phyloP scores from a whole-genome alignment of 306 rosid genomes.

The Pyrus betulifolia region DNA sequence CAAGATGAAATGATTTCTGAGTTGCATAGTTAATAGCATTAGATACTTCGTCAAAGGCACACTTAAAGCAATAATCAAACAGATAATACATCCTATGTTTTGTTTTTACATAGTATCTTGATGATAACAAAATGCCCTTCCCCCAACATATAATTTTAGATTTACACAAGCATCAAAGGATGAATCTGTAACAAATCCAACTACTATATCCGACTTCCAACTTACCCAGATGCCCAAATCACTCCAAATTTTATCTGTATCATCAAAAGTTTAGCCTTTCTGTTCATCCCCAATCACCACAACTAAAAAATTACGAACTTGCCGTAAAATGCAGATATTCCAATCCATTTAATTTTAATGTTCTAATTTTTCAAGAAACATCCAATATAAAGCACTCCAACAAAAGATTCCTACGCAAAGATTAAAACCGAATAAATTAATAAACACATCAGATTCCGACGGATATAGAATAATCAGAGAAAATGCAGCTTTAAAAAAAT shows the following conservation, averaged over 20 bases:
- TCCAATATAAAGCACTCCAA: not conserved
- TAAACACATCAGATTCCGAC: not conserved
- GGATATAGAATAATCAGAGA: not conserved
- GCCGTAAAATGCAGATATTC: not conserved
- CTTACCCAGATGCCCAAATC: constrained; percentile 3
- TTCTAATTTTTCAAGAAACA: not conserved
- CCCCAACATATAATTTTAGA: not conserved
- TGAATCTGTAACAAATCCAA: not conserved
- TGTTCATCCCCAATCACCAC: not conserved
- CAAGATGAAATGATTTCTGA: not conserved
- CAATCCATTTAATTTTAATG: not conserved
- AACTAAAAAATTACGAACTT: not conserved
- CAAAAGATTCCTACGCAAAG: not conserved
- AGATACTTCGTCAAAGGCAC: not conserved
- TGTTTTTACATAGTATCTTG: not conserved
- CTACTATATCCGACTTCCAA: not conserved
- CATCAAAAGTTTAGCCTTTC: not conserved
- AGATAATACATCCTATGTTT: not conserved
- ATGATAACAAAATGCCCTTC: not conserved
- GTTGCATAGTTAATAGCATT: not conserved
- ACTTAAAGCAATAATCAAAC: not conserved
- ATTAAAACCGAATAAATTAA: not conserved
- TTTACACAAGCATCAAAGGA: not conserved
- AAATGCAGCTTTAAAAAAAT: not conserved
- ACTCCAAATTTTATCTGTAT: not conserved